A percentile compares a stretch with the other conserved stretches of the same genome.
Conservation (phyloP, 129 eudicot species). For the Pittosporum tobira region DNA sequence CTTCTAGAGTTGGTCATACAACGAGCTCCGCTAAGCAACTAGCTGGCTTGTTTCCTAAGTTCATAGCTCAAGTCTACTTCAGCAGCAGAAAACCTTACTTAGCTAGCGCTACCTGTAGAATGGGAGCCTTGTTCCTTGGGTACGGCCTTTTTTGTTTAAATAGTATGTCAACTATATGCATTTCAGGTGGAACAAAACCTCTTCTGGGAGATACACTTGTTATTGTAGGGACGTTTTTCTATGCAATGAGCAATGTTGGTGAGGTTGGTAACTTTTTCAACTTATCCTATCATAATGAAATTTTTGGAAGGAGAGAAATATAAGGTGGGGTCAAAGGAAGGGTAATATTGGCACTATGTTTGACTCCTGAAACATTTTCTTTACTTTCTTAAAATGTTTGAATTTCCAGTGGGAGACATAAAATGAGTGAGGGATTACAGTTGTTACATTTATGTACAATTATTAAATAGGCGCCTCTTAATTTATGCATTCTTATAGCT, state of each 20-base stretch:
- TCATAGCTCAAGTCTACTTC: no score
- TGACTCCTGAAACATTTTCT: neutral
- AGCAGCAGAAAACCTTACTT: no score
- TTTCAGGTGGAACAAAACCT: slow-evolving; percentile 81
- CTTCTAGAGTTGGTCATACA: no score
- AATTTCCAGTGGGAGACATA: neutral
- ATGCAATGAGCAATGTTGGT: slow-evolving; percentile 70
- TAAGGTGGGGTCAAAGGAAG: no score
- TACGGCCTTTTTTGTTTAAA: no score
- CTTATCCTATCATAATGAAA: no score
- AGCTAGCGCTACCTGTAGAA: no score
- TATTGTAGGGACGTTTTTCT: slow-evolving; percentile 60
- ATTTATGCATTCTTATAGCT: neutral
- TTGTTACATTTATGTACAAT: neutral
- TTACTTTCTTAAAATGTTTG: no score
- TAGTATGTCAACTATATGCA: slow-evolving; percentile 3
- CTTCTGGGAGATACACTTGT: slow-evolving; percentile 73
- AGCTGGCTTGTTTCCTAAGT: no score
- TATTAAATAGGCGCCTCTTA: neutral
- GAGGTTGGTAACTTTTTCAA: slow-evolving; percentile 77
- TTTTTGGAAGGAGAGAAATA: no score
- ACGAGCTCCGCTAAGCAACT: no score
- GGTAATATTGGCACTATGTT: neutral
- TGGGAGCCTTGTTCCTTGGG: no score
- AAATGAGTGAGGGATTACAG: neutral